Conservation (phyloP, 139 green algal species). For the Zygnema circumcarinatum region DNA sequence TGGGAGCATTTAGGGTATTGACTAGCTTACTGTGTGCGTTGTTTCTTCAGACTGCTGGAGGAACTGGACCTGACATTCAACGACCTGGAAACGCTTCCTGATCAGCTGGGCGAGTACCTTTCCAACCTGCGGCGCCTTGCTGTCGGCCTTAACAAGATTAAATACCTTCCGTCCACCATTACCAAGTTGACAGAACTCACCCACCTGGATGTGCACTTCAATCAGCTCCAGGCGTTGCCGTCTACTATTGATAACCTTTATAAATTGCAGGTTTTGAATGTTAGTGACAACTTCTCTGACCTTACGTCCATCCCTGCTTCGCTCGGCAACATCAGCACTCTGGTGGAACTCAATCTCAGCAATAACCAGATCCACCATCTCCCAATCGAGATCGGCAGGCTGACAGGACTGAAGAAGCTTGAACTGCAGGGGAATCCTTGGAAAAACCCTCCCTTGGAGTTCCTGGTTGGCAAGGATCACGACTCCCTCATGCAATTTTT, state of each 20-base stretch:
- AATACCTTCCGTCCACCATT: conserved; percentile 26
- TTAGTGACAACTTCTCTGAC: conserved; percentile 50
- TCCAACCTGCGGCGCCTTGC: conserved; percentile 19
- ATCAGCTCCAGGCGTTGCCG: not conserved
- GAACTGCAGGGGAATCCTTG: conserved; percentile 40
- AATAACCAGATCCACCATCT: conserved; percentile 39
- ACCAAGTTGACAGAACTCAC: not conserved
- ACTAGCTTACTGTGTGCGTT: too few species aligned
- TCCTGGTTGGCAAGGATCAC: conserved; percentile 11
- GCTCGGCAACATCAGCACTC: not conserved
- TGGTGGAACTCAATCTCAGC: conserved; percentile 22
- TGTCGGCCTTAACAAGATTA: conserved; percentile 31
- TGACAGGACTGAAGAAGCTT: conserved; percentile 20
- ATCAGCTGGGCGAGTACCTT: not conserved
- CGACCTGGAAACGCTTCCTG: conserved; percentile 23
- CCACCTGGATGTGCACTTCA: conserved; percentile 33
- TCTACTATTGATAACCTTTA: not conserved
- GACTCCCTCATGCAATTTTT: conserved; percentile 22
- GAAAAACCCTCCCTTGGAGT: conserved; percentile 28
- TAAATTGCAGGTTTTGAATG: conserved; percentile 13
- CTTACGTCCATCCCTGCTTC: conserved; percentile 5
- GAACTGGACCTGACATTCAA: conserved; percentile 39
- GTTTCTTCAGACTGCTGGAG: conserved; percentile 27
- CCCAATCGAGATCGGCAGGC: conserved; percentile 7
- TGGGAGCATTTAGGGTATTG: too few species aligned